These are phyloP conservation scores for Nyssa sinensis DNA, from an alignment of 148 eudicot species.

Conservation along the genomic window DNA sequence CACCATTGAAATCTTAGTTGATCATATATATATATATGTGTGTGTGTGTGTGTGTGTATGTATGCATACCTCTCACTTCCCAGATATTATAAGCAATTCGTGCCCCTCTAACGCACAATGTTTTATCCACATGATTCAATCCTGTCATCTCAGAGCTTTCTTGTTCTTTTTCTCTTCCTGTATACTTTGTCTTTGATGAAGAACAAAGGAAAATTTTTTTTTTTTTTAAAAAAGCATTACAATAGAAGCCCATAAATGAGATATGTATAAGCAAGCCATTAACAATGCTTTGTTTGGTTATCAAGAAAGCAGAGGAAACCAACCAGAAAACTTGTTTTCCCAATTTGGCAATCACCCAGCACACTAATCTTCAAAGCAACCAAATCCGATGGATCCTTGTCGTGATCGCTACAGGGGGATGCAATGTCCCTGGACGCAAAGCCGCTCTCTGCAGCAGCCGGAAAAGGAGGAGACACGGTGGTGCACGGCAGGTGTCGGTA, in stretches of 20 bases:
- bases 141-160: conserved; percentile 21
- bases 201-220: not conserved
- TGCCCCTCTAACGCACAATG: conserved; percentile 39
- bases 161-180: conserved; percentile 31
- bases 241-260: not conserved
- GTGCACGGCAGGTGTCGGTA: conserved; percentile 28
- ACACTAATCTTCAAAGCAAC: conserved; percentile 60
- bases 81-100: conserved; percentile 40
- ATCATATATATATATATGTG: not conserved
- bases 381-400: conserved; percentile 45
- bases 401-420: too few relatives aligned
- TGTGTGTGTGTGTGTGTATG: too few relatives aligned
- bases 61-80: conserved; percentile 42
- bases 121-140: conserved; percentile 38
- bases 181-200: conserved; percentile 37
- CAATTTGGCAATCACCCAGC: conserved; percentile 67
- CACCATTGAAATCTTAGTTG: conserved; percentile 7
- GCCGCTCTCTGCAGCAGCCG: not conserved
- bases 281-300: not conserved
- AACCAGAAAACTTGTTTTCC: conserved; percentile 56
- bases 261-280: too few relatives aligned
- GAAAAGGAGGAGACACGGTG: conserved; percentile 4
- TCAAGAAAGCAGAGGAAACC: not conserved
- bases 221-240: too few relatives aligned
- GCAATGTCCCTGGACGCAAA: not conserved